A percentile compares a stretch with the other conserved stretches of the same genome.
Conservation (phyloP, 2,329 filamentous ascomycete genomes). For the Paecilomyces sp. region DNA sequence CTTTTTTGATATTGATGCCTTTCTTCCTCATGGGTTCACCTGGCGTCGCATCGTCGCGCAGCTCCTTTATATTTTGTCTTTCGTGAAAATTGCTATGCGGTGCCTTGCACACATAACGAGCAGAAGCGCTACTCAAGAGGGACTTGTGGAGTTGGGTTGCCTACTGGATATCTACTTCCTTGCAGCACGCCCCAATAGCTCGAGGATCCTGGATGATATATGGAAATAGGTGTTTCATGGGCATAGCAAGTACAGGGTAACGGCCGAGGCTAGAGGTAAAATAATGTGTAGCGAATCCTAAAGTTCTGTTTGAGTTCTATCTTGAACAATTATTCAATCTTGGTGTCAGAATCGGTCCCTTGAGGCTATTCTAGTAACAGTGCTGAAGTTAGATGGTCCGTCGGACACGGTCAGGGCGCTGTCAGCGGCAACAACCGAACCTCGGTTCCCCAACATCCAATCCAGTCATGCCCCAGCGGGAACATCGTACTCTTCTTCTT, state of each 20-base stretch:
- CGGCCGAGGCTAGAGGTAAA: background rate
- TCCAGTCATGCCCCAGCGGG: background rate
- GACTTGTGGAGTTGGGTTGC: background rate
- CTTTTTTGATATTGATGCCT: slow-evolving; percentile 14
- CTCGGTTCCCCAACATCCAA: background rate
- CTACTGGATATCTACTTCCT: background rate
- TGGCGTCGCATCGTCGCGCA: slow-evolving; percentile 8
- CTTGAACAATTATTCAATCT: background rate
- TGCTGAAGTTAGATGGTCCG: background rate
- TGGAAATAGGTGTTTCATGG: background rate
- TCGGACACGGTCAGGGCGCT: slow-evolving; percentile 13
- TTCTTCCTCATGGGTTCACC: slow-evolving; percentile 12
- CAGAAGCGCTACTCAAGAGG: background rate
- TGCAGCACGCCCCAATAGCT: background rate
- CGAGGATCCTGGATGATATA: background rate
- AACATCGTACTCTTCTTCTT: background rate
- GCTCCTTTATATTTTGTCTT: slow-evolving; percentile 3
- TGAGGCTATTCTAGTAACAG: background rate
- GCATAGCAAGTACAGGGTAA: background rate
- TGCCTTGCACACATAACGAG: slow-evolving; percentile 5
- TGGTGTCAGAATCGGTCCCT: background rate
- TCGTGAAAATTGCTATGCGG: background rate
- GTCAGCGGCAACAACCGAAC: slow-evolving; percentile 50
- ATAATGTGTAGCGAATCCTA: background rate
- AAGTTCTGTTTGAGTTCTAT: background rate